These are phyloP conservation scores for Clathrospora elynae DNA, from an alignment of 2,329 filamentous ascomycete genomes.

Conservation along the genomic window DNA sequence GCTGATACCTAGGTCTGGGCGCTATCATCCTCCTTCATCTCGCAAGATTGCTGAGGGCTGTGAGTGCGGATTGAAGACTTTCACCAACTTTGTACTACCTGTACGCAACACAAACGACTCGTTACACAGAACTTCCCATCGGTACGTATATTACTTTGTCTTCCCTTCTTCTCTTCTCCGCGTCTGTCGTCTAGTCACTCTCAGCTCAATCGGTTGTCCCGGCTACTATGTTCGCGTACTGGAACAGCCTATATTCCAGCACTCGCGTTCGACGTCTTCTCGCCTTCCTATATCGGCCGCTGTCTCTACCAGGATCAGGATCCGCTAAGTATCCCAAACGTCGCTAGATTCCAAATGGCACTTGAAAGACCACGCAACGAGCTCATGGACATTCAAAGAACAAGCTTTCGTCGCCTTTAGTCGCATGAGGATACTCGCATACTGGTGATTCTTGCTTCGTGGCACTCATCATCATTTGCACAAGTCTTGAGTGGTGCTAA, in stretches of 20 bases:
- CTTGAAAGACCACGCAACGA: neutral
- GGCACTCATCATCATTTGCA: conserved; percentile 15
- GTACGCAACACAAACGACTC: conserved; percentile 1
- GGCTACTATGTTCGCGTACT: neutral
- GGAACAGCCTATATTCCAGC: neutral
- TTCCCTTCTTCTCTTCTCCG: neutral
- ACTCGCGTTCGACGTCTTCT: too few relatives aligned
- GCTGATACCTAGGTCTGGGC: too few relatives aligned
- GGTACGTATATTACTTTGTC: conserved; percentile 12
- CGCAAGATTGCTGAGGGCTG: too few relatives aligned
- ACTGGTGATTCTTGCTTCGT: conserved; percentile 3
- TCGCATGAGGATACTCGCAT: neutral
- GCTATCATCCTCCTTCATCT: too few relatives aligned
- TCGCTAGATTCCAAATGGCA: conserved; percentile 4
- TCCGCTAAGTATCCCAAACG: conserved; percentile 4
- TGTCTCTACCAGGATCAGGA: neutral
- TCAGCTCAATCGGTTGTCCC: neutral
- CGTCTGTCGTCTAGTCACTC: too few relatives aligned
- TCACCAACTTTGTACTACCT: too few relatives aligned
- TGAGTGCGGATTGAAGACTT: too few relatives aligned
- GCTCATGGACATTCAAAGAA: neutral
- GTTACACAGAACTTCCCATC: conserved; percentile 1
- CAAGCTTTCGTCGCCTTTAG: neutral
- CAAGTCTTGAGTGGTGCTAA: conserved; percentile 27
- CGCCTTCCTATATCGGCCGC: conserved; percentile 7